Base-by-base conservation (phyloP, 345 rosid species). In the Hibiscus syriacus region DNA sequence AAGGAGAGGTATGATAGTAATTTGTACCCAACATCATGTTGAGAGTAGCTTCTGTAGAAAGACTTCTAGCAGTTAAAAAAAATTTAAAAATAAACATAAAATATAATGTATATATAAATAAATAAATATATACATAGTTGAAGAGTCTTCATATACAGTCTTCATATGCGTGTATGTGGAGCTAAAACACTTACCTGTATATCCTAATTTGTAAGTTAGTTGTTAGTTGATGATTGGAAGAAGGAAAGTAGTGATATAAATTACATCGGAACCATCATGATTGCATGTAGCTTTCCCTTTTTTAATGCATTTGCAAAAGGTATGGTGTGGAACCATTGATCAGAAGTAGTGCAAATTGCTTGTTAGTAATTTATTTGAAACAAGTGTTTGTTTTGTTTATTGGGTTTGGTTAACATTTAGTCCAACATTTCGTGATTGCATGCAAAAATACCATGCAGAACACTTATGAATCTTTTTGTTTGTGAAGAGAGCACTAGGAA, bases 401-500 rank as follows among this genome's bases (percentile, higher is more conserved):
- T 45, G 1, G 41, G 41, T 10, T 38, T 38, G 41, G 13, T 38
- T 38, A 1, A 38, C 41, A 8, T 38, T 41, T 25, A 39, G 19
- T 39, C 22, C 22, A 43, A 22, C 41, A 14, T 45, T 1, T 68
- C 69, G 29, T 48, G 49, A 55, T 45, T 74, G 66, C 73, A 64
- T 69, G 70, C 60, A 57, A 57, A 13, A 30, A 48, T 48, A 57
- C 43, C 43, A 68, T 73, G 72, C 64, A n/a, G n/a, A n/a, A 48
- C 50, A 14, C 19, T 45, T 12, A n/a, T 16, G 16, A 45, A 7
- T 20, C 25, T n/a, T 52, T 57, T 34, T 64, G 60, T 72, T 59
- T 50, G 74, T 74, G 80, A 67, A 90, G 97, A 81, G 43, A 80
- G 10, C 56, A 62, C 81, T 29, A 80, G 87, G 76, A 84, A 70